Conservation (phyloP, 2,329 filamentous ascomycete genomes). For the Didymella arachidicola region DNA sequence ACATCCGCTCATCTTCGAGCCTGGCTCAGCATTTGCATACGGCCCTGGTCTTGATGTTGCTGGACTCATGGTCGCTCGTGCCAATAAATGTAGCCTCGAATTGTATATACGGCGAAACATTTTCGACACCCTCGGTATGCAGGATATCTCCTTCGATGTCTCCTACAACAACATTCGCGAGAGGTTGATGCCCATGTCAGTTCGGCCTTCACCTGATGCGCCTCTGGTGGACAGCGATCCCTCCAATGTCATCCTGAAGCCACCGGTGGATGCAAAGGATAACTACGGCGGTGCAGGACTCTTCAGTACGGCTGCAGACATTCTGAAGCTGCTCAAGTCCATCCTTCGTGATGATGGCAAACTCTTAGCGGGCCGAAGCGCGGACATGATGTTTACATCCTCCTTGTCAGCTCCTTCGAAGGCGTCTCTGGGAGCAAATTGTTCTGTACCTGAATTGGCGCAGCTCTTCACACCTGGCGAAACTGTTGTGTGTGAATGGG, state of each 20-base stretch:
- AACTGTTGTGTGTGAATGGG: conserved; percentile 23
- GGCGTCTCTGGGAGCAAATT: conserved; percentile 12
- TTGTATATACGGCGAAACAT: conserved; percentile 37
- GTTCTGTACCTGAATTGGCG: conserved; percentile 17
- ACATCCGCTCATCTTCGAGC: conserved; percentile 38
- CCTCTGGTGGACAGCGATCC: conserved; percentile 15
- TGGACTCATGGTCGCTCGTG: conserved; percentile 36
- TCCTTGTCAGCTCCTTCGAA: conserved; percentile 16
- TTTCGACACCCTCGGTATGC: conserved; percentile 34
- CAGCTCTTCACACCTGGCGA: conserved; percentile 31
- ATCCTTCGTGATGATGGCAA: conserved; percentile 29
- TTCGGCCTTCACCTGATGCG: conserved; percentile 17
- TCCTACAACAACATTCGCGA: conserved; percentile 21
- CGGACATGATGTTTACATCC: conserved; percentile 27
- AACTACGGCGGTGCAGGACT: conserved; percentile 32
- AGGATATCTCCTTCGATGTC: conserved; percentile 32
- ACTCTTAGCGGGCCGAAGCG: conserved; percentile 25
- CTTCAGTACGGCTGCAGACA: conserved; percentile 31
- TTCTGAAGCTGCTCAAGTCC: conserved; percentile 29
- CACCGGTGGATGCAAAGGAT: conserved; percentile 22
- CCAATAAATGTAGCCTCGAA: conserved; percentile 30
- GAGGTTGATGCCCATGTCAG: conserved; percentile 28
- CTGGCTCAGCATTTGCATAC: conserved; percentile 33
- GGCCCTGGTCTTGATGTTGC: conserved; percentile 34
- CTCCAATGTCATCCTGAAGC: conserved; percentile 1